A percentile compares a stretch with the other conserved stretches of the same genome.
phyloP scores from a whole-genome alignment of 1,284 basidiomycete species.

The Ustilago cynodontis region DNA sequence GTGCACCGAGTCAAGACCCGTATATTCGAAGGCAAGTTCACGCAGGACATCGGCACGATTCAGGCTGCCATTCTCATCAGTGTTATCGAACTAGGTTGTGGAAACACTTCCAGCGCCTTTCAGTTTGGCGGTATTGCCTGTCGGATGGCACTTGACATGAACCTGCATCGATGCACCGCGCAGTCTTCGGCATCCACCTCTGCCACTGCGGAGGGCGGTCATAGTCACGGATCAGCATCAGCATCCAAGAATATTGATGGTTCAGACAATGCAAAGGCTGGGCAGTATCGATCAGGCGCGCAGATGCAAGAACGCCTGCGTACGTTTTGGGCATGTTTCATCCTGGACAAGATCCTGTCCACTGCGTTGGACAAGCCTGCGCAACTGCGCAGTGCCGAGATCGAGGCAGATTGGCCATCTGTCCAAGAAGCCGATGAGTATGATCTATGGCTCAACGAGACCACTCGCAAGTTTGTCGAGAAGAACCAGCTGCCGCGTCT shows the following conservation, averaged over 20 bases:
- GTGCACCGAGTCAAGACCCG: slow-evolving; percentile 42
- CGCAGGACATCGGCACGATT: slow-evolving; percentile 33
- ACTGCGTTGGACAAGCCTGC: slow-evolving; percentile 54
- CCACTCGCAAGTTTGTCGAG: slow-evolving; percentile 44
- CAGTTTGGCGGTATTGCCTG: slow-evolving; percentile 55
- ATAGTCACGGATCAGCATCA: neutral
- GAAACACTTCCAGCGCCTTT: slow-evolving; percentile 48
- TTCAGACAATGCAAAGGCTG: slow-evolving; percentile 1
- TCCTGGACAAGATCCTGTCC: slow-evolving; percentile 58
- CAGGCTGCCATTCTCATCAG: slow-evolving; percentile 54
- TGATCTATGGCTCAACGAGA: slow-evolving; percentile 52
- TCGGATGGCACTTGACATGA: slow-evolving; percentile 55
- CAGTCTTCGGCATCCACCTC: neutral
- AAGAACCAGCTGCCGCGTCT: slow-evolving; percentile 23
- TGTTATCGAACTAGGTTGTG: slow-evolving; percentile 49
- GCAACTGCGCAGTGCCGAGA: slow-evolving; percentile 45
- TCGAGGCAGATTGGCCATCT: slow-evolving; percentile 41
- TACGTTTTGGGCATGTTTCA: slow-evolving; percentile 54
- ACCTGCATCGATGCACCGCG: slow-evolving; percentile 35
- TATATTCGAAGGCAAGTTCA: slow-evolving; percentile 50
- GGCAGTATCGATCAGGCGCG: slow-evolving; percentile 7
- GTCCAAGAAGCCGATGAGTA: slow-evolving; percentile 54
- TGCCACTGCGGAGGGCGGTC: neutral
- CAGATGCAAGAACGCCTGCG: slow-evolving; percentile 41
- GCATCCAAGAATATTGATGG: neutral